A percentile compares a stretch with the other conserved stretches of the same genome.
Evolutionary conservation across 129 eudicot species (phyloP).

Genomic region (Pseudognaphalium luteoalbum): DNA sequence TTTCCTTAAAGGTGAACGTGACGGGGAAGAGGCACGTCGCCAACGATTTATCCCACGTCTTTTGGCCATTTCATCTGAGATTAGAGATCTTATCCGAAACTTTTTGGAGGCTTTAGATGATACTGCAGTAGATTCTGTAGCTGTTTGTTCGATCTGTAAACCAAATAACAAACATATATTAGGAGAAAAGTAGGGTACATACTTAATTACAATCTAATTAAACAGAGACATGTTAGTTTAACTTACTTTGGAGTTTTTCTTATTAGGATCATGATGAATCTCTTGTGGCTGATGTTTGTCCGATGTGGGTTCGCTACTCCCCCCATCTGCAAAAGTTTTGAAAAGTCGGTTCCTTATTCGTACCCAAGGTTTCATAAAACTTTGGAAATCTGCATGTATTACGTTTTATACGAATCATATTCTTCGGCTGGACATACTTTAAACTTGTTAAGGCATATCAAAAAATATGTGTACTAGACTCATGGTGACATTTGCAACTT

Average conservation of each 20-base stretch:
- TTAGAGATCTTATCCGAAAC: constrained; percentile 52
- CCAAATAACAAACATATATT: neutral
- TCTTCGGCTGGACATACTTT: neutral
- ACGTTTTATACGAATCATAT: constrained; percentile 1
- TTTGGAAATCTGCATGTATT: constrained; percentile 18
- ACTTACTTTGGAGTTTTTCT: constrained; percentile 28
- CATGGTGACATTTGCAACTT: neutral
- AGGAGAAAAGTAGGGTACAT: neutral
- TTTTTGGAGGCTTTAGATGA: constrained; percentile 54
- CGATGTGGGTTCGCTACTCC: constrained; percentile 17
- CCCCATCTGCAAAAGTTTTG: constrained; percentile 26
- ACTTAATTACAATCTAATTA: neutral
- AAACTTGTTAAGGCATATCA: neutral
- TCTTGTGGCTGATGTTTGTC: constrained; percentile 17
- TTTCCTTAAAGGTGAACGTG: constrained; percentile 11
- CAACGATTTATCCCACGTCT: constrained; percentile 51
- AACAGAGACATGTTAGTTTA: neutral
- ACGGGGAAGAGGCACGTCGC: constrained; percentile 56
- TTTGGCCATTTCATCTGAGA: constrained; percentile 53
- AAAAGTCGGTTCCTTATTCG: constrained; percentile 17
- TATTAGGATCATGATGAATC: constrained; percentile 7
- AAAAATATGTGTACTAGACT: neutral
- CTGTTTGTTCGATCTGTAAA: constrained; percentile 43
- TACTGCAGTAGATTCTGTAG: constrained; percentile 23
- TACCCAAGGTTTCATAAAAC: constrained; percentile 16